Conservation (phyloP, 108 stramenopile genomes). For the Pseudonitzschia multiseries region DNA sequence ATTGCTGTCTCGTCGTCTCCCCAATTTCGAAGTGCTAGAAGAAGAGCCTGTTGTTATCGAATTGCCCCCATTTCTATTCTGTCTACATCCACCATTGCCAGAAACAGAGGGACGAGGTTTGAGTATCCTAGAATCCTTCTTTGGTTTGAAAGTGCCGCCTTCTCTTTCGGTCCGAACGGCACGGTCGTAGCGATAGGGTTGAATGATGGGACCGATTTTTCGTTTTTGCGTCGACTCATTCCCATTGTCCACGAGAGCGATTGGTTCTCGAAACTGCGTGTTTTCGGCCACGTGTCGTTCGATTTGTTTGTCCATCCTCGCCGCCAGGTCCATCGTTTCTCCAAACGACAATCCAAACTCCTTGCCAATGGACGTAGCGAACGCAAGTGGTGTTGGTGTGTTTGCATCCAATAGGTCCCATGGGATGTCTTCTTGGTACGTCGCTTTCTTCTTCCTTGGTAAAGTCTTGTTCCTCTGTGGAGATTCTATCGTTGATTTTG, state of each 20-base stretch:
- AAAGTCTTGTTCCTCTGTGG: background rate
- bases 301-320: conserved; percentile 63
- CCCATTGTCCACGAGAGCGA: conserved; percentile 16
- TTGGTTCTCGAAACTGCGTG: conserved; percentile 39
- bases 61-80: conserved; percentile 1
- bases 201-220: conserved; percentile 13
- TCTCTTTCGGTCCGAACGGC: conserved; percentile 6
- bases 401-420: conserved; percentile 67
- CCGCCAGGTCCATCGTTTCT: conserved; percentile 61
- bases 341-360: conserved; percentile 69
- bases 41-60: background rate
- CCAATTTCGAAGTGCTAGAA: background rate
- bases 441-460: conserved; percentile 18
- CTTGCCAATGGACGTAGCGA: conserved; percentile 50
- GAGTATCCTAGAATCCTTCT: conserved; percentile 1
- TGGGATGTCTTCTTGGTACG: conserved; percentile 44
- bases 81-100: background rate
- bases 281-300: conserved; percentile 38
- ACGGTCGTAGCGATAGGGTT: conserved; percentile 30
- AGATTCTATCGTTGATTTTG: conserved; percentile 29
- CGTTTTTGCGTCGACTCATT: conserved; percentile 31
- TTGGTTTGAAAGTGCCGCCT: conserved; percentile 12
- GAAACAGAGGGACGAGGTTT: background rate
- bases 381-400: conserved; percentile 58
- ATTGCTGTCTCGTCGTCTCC: background rate